Evolutionary conservation across 1,284 basidiomycete genomes (phyloP).

Genomic region (Xerocomus cyaneibrunnescens): DNA sequence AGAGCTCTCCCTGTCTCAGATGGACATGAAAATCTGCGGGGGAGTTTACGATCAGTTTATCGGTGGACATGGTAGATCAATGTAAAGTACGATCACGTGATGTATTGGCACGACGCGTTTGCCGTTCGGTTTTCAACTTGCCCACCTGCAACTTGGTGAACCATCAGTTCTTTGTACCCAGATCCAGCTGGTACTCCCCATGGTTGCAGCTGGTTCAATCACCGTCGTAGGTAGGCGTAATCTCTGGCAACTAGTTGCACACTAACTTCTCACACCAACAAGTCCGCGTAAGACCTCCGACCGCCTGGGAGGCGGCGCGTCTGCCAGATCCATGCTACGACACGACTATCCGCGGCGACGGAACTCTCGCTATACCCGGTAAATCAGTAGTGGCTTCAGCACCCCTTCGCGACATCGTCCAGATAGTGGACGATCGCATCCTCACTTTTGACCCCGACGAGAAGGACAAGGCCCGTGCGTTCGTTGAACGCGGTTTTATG

Average conservation of each 20-base stretch:
- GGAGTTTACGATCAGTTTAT: conserved; percentile 48
- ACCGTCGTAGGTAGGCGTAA: conserved; percentile 70
- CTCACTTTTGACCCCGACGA: conserved; percentile 96
- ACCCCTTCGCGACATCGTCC: conserved; percentile 70
- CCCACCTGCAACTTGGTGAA: not conserved
- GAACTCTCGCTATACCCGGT: conserved; percentile 68
- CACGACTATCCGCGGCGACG: conserved; percentile 75
- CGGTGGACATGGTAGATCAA: conserved; percentile 20
- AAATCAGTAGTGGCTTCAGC: conserved; percentile 51
- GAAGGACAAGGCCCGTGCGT: conserved; percentile 70
- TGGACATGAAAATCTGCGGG: conserved; percentile 98
- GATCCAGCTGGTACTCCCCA: conserved; percentile 29
- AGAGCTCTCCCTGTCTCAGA: conserved; percentile 85
- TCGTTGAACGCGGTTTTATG: conserved; percentile 76
- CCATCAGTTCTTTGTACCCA: not conserved
- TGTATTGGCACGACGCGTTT: conserved; percentile 24
- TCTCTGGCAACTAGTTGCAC: not conserved
- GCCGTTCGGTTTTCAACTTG: conserved; percentile 38
- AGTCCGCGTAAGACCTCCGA: conserved; percentile 93
- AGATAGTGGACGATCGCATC: conserved; percentile 81
- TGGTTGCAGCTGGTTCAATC: conserved; percentile 84
- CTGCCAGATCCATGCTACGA: conserved; percentile 73
- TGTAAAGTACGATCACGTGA: conserved; percentile 33
- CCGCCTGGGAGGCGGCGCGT: conserved; percentile 76
- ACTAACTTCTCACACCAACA: conserved; percentile 16